phyloP scores from a whole-genome alignment of 805 yeast genomes.

The Lipomyces japonicus region DNA sequence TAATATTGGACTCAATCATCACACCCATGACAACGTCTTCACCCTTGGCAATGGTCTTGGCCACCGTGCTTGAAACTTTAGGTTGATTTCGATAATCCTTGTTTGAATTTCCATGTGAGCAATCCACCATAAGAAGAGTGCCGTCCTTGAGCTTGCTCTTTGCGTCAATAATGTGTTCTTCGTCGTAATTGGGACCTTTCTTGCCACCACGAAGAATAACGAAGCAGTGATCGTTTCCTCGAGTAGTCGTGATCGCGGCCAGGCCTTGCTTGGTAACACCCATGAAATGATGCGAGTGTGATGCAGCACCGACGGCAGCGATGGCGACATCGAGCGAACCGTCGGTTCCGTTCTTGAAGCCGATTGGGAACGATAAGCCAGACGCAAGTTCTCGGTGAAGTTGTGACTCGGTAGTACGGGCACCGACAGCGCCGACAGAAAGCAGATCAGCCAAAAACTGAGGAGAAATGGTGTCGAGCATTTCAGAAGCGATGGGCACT shows the following conservation, averaged over 20 bases:
- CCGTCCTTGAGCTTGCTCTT: constrained; percentile 59
- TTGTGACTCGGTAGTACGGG: constrained; percentile 98
- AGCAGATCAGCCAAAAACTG: constrained; percentile 88
- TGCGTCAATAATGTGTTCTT: constrained; percentile 68
- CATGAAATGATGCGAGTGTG: constrained; percentile 90
- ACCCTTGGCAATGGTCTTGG: constrained; percentile 77
- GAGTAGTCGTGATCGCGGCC: constrained; percentile 93
- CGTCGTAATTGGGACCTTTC: constrained; percentile 89
- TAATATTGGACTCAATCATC: constrained; percentile 91
- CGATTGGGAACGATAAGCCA: constrained; percentile 97
- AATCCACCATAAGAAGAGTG: constrained; percentile 73
- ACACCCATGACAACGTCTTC: constrained; percentile 81
- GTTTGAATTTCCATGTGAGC: constrained; percentile 95
- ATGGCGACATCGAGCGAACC: constrained; percentile 89
- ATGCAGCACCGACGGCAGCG: constrained; percentile 90
- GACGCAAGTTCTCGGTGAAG: constrained; percentile 96
- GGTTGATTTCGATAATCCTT: constrained; percentile 96
- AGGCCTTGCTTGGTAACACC: constrained; percentile 96
- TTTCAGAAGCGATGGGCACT: constrained; percentile 92
- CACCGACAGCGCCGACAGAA: constrained; percentile 97
- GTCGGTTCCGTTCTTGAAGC: constrained; percentile 98
- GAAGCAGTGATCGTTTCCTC: constrained; percentile 92
- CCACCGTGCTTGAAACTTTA: constrained; percentile 75
- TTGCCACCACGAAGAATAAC: constrained; percentile 95
- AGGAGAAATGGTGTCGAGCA: constrained; percentile 97